A percentile compares a stretch with the other conserved stretches of the same genome.
Conservation (phyloP, 805 yeast genomes). For the Kluyveromyces aestuarii region DNA sequence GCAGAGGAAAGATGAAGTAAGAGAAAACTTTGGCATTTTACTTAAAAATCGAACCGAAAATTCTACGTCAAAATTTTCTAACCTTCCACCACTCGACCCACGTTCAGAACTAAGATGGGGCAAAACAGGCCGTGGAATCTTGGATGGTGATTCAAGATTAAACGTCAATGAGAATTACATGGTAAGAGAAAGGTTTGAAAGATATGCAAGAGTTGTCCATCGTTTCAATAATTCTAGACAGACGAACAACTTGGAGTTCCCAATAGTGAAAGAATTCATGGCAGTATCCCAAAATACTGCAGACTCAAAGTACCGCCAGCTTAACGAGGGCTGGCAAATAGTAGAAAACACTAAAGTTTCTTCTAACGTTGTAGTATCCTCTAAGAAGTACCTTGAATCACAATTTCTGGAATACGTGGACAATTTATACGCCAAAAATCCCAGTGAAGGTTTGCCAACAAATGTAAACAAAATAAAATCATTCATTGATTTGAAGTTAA, state of each 20-base stretch:
- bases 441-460: slow-evolving; percentile 61
- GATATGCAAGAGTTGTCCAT: slow-evolving; percentile 62
- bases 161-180: slow-evolving; percentile 36
- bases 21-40: slow-evolving; percentile 59
- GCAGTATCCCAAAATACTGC: slow-evolving; percentile 48
- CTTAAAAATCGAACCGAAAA: slow-evolving; percentile 22
- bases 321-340: slow-evolving; percentile 67
- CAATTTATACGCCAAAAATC: slow-evolving; percentile 46
- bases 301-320: slow-evolving; percentile 59
- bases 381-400: slow-evolving; percentile 54
- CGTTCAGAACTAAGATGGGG: slow-evolving; percentile 22
- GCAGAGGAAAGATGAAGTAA: slow-evolving; percentile 61
- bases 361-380: slow-evolving; percentile 41
- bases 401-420: slow-evolving; percentile 76
- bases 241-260: slow-evolving; percentile 35
- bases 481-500: slow-evolving; percentile 40
- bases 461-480: slow-evolving; percentile 63
- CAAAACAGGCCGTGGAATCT: slow-evolving; percentile 19
- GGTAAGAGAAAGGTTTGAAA: slow-evolving; percentile 52
- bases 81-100: slow-evolving; percentile 11
- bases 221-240: slow-evolving; percentile 64
- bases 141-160: slow-evolving; percentile 28
- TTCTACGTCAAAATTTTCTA: slow-evolving; percentile 2
- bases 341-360: slow-evolving; percentile 32
- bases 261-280: slow-evolving; percentile 50